These are phyloP conservation scores for Achaetomiella virescens DNA, from an alignment of 495 filamentous ascomycete species.

Conservation along the genomic window DNA sequence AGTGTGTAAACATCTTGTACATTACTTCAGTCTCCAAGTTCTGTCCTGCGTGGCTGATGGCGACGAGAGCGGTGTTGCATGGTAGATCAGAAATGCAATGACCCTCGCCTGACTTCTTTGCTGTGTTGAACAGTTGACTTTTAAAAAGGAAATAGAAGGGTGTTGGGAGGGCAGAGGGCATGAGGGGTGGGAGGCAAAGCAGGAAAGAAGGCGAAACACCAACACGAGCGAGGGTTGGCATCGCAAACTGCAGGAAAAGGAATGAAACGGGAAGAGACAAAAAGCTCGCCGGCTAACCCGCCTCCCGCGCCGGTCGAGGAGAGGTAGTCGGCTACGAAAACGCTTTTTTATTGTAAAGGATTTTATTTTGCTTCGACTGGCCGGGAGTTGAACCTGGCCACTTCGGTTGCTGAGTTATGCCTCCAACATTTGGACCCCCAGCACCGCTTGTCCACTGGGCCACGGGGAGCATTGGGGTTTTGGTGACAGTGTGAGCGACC, in stretches of 20 bases:
- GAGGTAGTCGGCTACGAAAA: neutral
- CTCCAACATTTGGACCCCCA: neutral
- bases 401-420: neutral
- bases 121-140: too few species aligned
- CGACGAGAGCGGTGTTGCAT: too few species aligned
- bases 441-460: neutral
- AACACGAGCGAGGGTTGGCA: neutral
- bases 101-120: too few species aligned
- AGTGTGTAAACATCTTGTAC: too few species aligned
- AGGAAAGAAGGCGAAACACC: neutral
- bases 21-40: too few species aligned
- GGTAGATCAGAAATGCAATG: too few species aligned
- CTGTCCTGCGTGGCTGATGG: too few species aligned
- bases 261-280: neutral
- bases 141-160: too few species aligned
- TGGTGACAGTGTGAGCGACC: neutral
- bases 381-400: neutral
- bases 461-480: neutral
- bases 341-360: neutral
- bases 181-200: too few species aligned
- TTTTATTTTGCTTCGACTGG: neutral
- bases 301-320: neutral
- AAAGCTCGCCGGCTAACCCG: neutral
- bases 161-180: too few species aligned
- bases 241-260: neutral